phyloP scores from a whole-genome alignment of 1,139 yeast genomes.

The Sugiyamaella grinbergsii region DNA sequence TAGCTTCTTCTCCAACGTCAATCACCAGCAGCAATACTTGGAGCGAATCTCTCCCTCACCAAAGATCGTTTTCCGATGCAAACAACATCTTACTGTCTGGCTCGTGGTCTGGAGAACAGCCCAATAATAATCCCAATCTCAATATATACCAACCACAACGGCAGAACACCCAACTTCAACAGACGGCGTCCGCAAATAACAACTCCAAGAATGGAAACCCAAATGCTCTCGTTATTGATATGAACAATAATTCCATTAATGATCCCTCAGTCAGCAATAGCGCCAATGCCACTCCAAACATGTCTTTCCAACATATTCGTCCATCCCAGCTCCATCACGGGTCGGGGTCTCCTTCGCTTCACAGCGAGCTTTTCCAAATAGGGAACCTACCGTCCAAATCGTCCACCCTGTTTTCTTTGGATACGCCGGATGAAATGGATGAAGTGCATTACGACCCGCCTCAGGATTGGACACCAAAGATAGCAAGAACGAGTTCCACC shows the following conservation, averaged over 20 bases:
- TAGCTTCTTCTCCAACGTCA: conserved; percentile 18
- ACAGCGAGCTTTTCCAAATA: conserved; percentile 17
- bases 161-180: neutral
- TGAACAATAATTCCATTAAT: conserved; percentile 1
- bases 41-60: conserved; percentile 4
- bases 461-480: conserved; percentile 24
- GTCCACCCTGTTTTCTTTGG: conserved; percentile 20
- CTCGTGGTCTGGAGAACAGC: conserved; percentile 13
- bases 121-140: neutral
- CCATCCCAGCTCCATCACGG: conserved; percentile 29
- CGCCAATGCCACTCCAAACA: neutral
- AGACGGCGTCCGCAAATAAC: neutral
- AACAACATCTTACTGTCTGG: conserved; percentile 14
- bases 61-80: conserved; percentile 16
- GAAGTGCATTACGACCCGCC: conserved; percentile 14
- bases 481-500: conserved; percentile 29
- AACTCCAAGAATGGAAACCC: neutral
- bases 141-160: conserved; percentile 7
- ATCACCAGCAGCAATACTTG: conserved; percentile 6
- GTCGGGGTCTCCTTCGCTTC: conserved; percentile 13
- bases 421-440: conserved; percentile 19
- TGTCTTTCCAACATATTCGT: conserved; percentile 31
- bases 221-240: neutral
- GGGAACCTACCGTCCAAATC: conserved; percentile 20
- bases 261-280: neutral